Base-by-base conservation (phyloP, 495 filamentous ascomycete species). In the Penicillium nucicola region DNA sequence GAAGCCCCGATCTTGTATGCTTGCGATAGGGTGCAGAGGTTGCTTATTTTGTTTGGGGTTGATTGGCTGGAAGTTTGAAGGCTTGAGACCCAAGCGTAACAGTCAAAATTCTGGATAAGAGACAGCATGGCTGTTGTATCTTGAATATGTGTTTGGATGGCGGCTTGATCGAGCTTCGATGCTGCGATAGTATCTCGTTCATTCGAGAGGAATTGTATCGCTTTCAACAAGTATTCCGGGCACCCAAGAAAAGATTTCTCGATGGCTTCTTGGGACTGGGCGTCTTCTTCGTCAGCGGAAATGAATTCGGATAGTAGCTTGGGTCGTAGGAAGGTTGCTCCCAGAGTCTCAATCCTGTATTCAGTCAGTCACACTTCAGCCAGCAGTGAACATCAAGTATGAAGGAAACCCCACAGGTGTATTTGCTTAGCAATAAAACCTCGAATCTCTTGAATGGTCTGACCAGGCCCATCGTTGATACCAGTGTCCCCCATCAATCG, bases 231-330 rank as follows among this genome's bases (percentile, higher is more conserved):
- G 39, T 67, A 73, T 23, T 66, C 69, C 0, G 71, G 69, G 33
- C 71, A 75, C 28, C 71, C 71, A 13, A 75, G 64, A 25, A 75
- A 73, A 0, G 69, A 75, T 35, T 63, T 45, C 22, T 75, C 69
- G 3, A 68, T 61, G 0, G 51, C 51, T 36, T 73, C 71, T 22
- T 60, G 50, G 14, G 31, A 41, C 22, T 53, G 46, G 2, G 43
- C 11, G 14, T 50, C 52, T 41, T 50, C 25, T 9, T 28, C 6
- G 25, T 63, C 48, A 1, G 60, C 22, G 0, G 48, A 49, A 13
- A 39, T 34, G 20, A 56, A 62, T 7, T 66, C 52, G 2, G 71
- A 65, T 7, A 72, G 35, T 7, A 68, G 69, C 45, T 56, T 72
- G 45, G 44, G 76, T 50, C 36, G 79, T 54, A 40, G 72, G 65